phyloP scores from a whole-genome alignment of 106 monocot species.

The Chionographis japonica region DNA sequence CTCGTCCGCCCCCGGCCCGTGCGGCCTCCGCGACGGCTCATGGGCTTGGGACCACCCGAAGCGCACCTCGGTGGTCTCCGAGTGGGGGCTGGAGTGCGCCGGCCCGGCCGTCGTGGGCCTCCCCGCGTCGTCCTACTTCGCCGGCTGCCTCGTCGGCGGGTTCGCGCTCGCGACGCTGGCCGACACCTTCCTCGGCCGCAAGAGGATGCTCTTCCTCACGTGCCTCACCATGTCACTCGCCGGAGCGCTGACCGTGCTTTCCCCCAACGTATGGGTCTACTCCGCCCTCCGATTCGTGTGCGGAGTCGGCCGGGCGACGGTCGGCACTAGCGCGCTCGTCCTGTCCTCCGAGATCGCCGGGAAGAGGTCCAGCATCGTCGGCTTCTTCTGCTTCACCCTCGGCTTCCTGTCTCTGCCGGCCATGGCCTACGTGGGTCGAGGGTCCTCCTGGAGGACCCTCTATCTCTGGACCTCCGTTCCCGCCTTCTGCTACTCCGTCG shows the following conservation, averaged over 20 bases:
- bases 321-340: conserved; percentile 52
- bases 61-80: conserved; percentile 40
- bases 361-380: conserved; percentile 33
- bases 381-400: conserved; percentile 57
- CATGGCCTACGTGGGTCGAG: conserved; percentile 34
- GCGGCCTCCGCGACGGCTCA: conserved; percentile 23
- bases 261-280: conserved; percentile 53
- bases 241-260: conserved; percentile 22
- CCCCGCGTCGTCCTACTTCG: conserved; percentile 52
- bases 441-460: conserved; percentile 45
- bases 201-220: conserved; percentile 38
- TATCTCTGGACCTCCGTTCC: conserved; percentile 59
- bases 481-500: conserved; percentile 31
- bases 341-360: conserved; percentile 57
- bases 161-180: conserved; percentile 57
- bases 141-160: conserved; percentile 68
- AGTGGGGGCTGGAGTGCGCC: conserved; percentile 59
- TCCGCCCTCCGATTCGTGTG: conserved; percentile 41
- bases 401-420: conserved; percentile 67
- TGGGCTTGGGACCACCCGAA: conserved; percentile 50
- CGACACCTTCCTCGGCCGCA: conserved; percentile 61
- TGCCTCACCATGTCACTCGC: conserved; percentile 46
- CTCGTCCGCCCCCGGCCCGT: conserved; percentile 14
- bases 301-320: conserved; percentile 49
- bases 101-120: conserved; percentile 26